These are phyloP conservation scores for Yarrowia phangngaensis DNA, from an alignment of 805 yeast species.

Conservation along the genomic window DNA sequence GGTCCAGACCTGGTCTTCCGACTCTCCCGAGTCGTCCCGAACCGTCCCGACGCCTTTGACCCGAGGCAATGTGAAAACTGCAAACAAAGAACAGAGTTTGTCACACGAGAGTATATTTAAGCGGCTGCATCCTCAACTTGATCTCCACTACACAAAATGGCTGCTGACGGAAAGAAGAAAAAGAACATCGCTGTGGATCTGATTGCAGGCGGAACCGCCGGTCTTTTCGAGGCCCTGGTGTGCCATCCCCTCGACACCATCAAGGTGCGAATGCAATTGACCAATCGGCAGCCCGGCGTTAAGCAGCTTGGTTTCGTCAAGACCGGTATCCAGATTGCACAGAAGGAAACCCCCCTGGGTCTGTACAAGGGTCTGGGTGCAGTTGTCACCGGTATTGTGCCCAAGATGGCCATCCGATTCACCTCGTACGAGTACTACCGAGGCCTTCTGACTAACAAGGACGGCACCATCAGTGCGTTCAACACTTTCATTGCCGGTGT, in stretches of 20 bases:
- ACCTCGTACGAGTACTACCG: slow-evolving; percentile 90
- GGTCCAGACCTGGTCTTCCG: no score
- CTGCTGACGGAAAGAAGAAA: slow-evolving; percentile 30
- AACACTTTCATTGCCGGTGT: slow-evolving; percentile 88
- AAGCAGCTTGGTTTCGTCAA: slow-evolving; percentile 81
- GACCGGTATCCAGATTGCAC: slow-evolving; percentile 75
- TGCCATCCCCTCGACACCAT: slow-evolving; percentile 98
- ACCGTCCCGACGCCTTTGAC: slow-evolving; percentile 25
- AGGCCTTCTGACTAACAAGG: slow-evolving; percentile 55
- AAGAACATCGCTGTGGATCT: slow-evolving; percentile 38
- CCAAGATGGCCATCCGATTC: slow-evolving; percentile 96
- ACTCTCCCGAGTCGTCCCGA: slow-evolving; percentile 21
- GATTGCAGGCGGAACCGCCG: slow-evolving; percentile 95
- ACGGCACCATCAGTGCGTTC: slow-evolving; percentile 62
- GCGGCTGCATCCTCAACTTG: background rate
- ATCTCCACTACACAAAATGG: slow-evolving; percentile 5
- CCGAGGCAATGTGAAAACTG: slow-evolving; percentile 27
- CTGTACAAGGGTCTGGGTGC: slow-evolving; percentile 96
- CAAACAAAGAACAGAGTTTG: slow-evolving; percentile 27
- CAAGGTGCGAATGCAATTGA: slow-evolving; percentile 94
- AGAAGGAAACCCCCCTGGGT: slow-evolving; percentile 77
- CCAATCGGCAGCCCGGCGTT: slow-evolving; percentile 41
- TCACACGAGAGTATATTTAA: slow-evolving; percentile 25
- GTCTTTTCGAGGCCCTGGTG: slow-evolving; percentile 92
- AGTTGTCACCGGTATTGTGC: slow-evolving; percentile 94